A percentile compares a stretch with the other conserved stretches of the same genome.
These are phyloP conservation scores for Acanthamoeba royreba DNA, from an alignment of 208 protist species.

Conservation along the genomic window DNA sequence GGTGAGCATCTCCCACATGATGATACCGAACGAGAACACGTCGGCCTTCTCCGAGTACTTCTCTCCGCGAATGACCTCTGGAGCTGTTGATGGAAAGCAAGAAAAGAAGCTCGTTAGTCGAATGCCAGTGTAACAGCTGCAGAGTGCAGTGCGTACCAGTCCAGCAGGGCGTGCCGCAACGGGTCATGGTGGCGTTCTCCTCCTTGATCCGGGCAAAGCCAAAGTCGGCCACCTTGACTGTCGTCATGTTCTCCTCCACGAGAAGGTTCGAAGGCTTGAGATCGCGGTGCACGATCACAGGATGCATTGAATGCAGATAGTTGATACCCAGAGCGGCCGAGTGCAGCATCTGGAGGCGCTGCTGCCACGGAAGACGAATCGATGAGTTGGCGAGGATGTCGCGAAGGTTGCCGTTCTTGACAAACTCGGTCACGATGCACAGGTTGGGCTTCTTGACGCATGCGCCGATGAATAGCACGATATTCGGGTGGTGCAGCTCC, in stretches of 20 bases:
- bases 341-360: not conserved
- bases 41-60: not conserved
- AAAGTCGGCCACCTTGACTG: not conserved
- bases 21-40: not conserved
- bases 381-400: not conserved
- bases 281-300: not conserved
- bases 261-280: not conserved
- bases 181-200: not conserved
- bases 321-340: not conserved
- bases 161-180: not conserved
- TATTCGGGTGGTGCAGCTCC: slow-evolving; percentile 9
- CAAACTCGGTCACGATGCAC: not conserved
- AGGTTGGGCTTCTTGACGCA: not conserved
- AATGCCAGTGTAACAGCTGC: no score
- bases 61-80: not conserved
- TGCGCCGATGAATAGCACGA: slow-evolving; percentile 1
- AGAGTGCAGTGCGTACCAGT: no score
- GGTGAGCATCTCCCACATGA: not conserved
- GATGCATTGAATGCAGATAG: not conserved
- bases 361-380: not conserved
- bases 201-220: not conserved
- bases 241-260: not conserved
- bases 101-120: no score
- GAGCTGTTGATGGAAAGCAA: no score
- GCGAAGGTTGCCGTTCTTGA: not conserved